phyloP scores from a whole-genome alignment of 2,329 filamentous ascomycete species.

The Stachybotrys elegans region DNA sequence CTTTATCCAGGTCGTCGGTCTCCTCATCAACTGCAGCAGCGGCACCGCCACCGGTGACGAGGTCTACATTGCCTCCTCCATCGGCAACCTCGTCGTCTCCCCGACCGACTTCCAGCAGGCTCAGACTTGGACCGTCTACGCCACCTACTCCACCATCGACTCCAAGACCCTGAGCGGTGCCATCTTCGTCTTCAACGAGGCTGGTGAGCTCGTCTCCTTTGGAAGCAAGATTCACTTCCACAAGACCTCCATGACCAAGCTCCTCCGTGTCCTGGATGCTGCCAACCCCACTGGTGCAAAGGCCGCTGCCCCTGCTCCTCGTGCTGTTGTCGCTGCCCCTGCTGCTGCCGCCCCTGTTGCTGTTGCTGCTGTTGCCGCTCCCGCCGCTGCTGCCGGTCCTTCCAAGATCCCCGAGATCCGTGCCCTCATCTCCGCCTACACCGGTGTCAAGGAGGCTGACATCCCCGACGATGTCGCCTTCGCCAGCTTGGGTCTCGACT shows the following conservation, averaged over 20 bases:
- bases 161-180: constrained; percentile 10
- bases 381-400: background rate
- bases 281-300: constrained; percentile 2
- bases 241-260: constrained; percentile 8
- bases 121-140: constrained; percentile 12
- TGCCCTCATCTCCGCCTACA: constrained; percentile 9
- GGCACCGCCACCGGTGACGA: constrained; percentile 9
- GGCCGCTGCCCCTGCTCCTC: background rate
- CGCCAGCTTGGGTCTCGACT: constrained; percentile 12
- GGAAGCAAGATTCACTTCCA: constrained; percentile 12
- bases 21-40: constrained; percentile 14
- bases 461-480: constrained; percentile 10
- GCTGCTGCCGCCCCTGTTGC: background rate
- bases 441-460: constrained; percentile 10
- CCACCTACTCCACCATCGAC: constrained; percentile 9
- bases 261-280: constrained; percentile 12
- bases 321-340: background rate
- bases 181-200: constrained; percentile 11
- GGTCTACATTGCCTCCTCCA: constrained; percentile 11
- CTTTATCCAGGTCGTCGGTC: constrained; percentile 15
- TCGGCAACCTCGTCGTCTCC: background rate
- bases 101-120: background rate
- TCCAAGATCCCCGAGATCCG: constrained; percentile 4
- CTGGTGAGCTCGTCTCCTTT: constrained; percentile 8
- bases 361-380: background rate